These are phyloP conservation scores for Eucalyptus lansdowneana DNA, from an alignment of 345 rosid species.

Conservation along the genomic window DNA sequence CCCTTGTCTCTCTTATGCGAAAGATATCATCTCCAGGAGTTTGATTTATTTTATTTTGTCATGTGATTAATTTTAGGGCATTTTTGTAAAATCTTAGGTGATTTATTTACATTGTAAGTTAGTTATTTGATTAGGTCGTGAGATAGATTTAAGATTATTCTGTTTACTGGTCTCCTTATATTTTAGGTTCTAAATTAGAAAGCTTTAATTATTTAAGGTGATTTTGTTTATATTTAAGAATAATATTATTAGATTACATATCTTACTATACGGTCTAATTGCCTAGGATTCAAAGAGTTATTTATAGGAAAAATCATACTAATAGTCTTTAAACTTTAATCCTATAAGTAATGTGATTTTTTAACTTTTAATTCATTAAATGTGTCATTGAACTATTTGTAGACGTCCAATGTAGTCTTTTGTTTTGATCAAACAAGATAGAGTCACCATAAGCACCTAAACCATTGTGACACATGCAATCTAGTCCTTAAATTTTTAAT, in stretches of 20 bases:
- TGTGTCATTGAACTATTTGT: neutral
- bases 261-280: neutral
- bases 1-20: neutral
- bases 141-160: neutral
- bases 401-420: neutral
- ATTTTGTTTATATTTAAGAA: neutral
- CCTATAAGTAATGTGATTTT: neutral
- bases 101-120: neutral
- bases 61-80: neutral
- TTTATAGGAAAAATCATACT: neutral
- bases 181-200: neutral
- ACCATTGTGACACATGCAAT: neutral
- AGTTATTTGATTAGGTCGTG: neutral
- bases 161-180: neutral
- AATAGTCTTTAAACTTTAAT: neutral
- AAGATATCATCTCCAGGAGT: neutral
- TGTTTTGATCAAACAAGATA: neutral
- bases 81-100: neutral
- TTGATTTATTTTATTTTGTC: neutral
- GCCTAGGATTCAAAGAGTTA: neutral
- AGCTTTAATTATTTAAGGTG: neutral
- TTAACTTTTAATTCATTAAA: neutral
- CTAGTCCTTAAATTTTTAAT: neutral
- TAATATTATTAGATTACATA: neutral
- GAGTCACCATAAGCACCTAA: neutral